Percentiles rank a stretch among this genome's conserved stretches.
Conservation (phyloP, 352 stramenopile species). For the Pythium phragmitis region DNA sequence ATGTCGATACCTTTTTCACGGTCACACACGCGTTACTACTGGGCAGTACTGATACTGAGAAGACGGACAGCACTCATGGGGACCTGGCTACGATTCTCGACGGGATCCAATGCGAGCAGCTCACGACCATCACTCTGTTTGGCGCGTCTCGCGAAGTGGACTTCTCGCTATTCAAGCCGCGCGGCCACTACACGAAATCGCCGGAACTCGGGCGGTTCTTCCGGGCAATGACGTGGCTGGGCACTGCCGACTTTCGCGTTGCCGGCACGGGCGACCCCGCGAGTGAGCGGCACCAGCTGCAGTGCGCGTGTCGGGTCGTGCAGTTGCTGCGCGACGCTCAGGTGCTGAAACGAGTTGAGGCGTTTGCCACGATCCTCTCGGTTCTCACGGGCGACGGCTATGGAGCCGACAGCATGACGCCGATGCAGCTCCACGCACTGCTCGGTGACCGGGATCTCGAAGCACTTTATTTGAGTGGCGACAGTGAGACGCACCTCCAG, state of each 20-base stretch:
- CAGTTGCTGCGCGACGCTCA: constrained; percentile 22
- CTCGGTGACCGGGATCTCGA: constrained; percentile 12
- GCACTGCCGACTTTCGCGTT: constrained; percentile 29
- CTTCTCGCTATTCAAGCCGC: constrained; percentile 34
- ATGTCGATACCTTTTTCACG: constrained; percentile 8
- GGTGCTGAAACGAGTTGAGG: background rate
- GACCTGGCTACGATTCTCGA: background rate
- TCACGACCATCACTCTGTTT: constrained; percentile 12
- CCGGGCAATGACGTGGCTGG: constrained; percentile 27
- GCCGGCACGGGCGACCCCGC: constrained; percentile 18
- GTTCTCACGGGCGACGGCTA: constrained; percentile 17
- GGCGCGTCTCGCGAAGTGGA: constrained; percentile 21
- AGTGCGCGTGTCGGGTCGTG: constrained; percentile 20
- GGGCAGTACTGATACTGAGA: background rate
- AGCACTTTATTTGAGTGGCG: background rate
- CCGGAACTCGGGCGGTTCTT: constrained; percentile 20
- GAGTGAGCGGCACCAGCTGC: constrained; percentile 23
- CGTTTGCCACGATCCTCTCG: constrained; percentile 15
- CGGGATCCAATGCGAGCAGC: background rate
- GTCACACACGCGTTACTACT: constrained; percentile 1
- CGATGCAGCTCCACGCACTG: constrained; percentile 22
- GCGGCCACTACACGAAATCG: constrained; percentile 30
- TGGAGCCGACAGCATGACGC: constrained; percentile 25
- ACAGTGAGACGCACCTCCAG: constrained; percentile 3
- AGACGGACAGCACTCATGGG: background rate